phyloP scores from a whole-genome alignment of 768 basidiomycete genomes.

The Phallus indusiatus region DNA sequence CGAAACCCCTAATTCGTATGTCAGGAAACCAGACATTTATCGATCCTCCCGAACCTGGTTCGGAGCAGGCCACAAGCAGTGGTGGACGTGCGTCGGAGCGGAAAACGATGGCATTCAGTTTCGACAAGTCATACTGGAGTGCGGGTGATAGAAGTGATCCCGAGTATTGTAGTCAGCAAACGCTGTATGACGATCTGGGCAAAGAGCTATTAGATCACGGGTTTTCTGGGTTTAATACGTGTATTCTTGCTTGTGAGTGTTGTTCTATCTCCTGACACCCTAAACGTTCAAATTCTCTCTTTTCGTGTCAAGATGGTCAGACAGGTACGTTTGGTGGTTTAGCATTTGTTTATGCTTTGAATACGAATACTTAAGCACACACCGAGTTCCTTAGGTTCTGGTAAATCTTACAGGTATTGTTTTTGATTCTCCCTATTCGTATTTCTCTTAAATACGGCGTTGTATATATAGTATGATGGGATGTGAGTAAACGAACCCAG shows the following conservation, averaged over 20 bases:
- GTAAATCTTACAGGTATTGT: constrained; percentile 83
- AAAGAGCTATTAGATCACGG: constrained; percentile 92
- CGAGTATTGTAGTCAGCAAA: constrained; percentile 88
- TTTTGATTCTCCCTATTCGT: background rate
- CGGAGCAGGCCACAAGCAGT: constrained; percentile 40
- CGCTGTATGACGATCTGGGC: constrained; percentile 88
- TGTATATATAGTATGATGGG: constrained; percentile 77
- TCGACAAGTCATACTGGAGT: constrained; percentile 98
- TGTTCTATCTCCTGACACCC: background rate
- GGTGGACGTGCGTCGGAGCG: constrained; percentile 81
- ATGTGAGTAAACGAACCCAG: constrained; percentile 56
- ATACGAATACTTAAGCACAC: background rate
- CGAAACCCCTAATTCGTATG: constrained; percentile 93
- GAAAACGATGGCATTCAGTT: constrained; percentile 84
- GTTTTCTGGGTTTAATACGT: constrained; percentile 95
- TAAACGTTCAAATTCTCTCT: background rate
- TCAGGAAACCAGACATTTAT: constrained; percentile 86
- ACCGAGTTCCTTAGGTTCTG: constrained; percentile 51
- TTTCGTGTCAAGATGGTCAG: constrained; percentile 51
- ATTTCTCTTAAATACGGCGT: background rate
- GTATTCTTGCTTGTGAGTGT: constrained; percentile 94
- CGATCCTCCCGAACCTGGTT: constrained; percentile 78
- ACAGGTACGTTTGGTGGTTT: constrained; percentile 53
- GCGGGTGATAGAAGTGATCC: constrained; percentile 86
- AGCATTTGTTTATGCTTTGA: background rate